A percentile compares a stretch with the other conserved stretches of the same genome.
Evolutionary conservation across 176 grass and related monocot genomes (phyloP).

Genomic region (Oryza punctata): DNA sequence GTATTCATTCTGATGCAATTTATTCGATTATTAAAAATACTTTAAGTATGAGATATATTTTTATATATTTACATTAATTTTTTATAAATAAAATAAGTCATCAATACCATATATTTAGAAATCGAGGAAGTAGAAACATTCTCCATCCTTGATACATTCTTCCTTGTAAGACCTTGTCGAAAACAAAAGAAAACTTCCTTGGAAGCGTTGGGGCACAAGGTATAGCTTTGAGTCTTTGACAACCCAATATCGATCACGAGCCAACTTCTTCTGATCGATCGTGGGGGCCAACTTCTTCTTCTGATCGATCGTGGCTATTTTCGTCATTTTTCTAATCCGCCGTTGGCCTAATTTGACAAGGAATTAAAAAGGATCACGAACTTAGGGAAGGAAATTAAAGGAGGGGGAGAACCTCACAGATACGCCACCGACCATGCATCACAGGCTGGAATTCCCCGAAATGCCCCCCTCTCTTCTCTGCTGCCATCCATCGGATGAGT

Average conservation of each 20-base stretch:
- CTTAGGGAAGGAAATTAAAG: background rate
- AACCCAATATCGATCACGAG: slow-evolving; percentile 12
- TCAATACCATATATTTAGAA: too few species aligned
- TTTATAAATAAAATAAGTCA: too few species aligned
- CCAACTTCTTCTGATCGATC: background rate
- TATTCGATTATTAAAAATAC: too few species aligned
- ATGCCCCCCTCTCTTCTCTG: background rate
- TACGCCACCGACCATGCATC: slow-evolving; percentile 16
- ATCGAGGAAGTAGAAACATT: background rate
- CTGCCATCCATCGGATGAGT: background rate
- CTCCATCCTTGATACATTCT: background rate
- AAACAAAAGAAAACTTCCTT: background rate
- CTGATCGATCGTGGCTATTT: background rate
- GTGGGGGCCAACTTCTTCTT: slow-evolving; percentile 15
- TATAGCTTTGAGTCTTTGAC: background rate
- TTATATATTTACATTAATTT: too few species aligned
- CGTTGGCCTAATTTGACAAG: background rate
- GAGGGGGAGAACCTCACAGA: background rate
- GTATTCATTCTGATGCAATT: too few species aligned
- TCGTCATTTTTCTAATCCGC: background rate
- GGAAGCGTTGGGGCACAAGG: background rate
- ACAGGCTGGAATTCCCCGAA: background rate
- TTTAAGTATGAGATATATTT: too few species aligned
- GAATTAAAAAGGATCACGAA: too few species aligned
- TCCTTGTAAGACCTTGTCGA: background rate